Conservation (phyloP, 2,329 filamentous ascomycete genomes). For the Sporothrix schenckii region DNA sequence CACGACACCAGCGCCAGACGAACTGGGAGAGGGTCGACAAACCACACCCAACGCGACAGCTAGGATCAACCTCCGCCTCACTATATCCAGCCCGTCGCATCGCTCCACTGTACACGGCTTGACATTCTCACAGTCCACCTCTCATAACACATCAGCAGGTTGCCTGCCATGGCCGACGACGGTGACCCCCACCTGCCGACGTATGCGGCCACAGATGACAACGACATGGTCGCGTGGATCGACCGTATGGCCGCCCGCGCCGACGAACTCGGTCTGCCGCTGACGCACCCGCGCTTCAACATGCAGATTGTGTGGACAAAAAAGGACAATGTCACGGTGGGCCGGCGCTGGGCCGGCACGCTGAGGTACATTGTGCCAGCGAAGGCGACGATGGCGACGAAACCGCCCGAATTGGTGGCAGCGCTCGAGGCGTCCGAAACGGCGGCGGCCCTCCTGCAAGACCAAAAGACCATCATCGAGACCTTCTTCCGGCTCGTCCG, state of each 20-base stretch:
- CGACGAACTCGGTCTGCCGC: constrained; percentile 35
- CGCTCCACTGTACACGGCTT: too few species aligned
- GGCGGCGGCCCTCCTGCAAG: constrained; percentile 30
- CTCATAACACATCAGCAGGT: background rate
- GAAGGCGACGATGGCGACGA: background rate
- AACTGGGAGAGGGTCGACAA: background rate
- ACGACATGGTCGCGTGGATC: constrained; percentile 29
- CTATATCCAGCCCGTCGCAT: too few species aligned
- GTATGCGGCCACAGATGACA: constrained; percentile 34
- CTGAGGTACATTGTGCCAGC: background rate
- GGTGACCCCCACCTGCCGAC: constrained; percentile 29
- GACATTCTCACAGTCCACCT: too few species aligned
- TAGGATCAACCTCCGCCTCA: too few species aligned
- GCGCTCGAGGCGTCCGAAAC: background rate
- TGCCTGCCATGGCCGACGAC: background rate
- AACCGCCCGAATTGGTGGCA: background rate
- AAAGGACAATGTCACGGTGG: constrained; percentile 1
- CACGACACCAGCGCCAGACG: background rate
- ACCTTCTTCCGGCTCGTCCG: constrained; percentile 29
- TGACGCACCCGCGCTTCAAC: constrained; percentile 33
- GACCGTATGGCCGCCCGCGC: constrained; percentile 29
- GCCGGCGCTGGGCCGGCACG: background rate
- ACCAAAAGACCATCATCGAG: constrained; percentile 33
- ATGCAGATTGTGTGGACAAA: constrained; percentile 21
- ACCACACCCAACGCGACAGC: background rate